Base-by-base conservation (phyloP, 176 grass and related monocot genomes). In the Triticum dicoccoides region DNA sequence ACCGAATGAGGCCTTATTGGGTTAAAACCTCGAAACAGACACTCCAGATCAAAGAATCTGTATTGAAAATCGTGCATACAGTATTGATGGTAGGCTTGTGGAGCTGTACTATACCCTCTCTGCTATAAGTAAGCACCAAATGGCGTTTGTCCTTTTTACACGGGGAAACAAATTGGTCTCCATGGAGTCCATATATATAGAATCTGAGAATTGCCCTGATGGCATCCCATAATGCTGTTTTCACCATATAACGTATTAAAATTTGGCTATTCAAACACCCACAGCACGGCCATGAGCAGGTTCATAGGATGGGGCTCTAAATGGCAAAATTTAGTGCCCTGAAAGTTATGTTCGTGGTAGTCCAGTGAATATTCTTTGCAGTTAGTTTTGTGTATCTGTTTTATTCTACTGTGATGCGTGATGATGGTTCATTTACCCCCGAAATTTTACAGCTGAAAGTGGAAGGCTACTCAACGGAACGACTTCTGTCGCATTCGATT, bases 401-500 rank as follows among this genome's bases (percentile, higher is more conserved):
- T 6, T 49, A 54, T 58, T 82, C 54, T 54, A 18, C 51, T 18
- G 15, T 21, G 14, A 66, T 54, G 5, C 2, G 24, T 70, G 84
- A 62, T 25, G 0, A 51, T 72, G 39, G 30, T 37, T 64, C 54
- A 68, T 51, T 82, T 71, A 34, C 8, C 44, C 15, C 11, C 25
- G 18, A 15, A 8, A 32, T 64, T 23, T 83, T 32, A 72, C 87
- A 95, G 96, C 67, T 98, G 61, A 87, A 88, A 58, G 75, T 59
- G 24, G 51, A 85, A 70, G 93, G 93, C 32, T 98, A 95, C 88
- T 88, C 92, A 65, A 88, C 88, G 3, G 89, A 92, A 47, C 86
- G 93, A 14, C 96, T 98, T 85, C 83, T 96, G n/a, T 95, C 91
- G 0, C 86, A 83, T 76, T 95, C 96, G 6, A 94, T 92, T 65